Conservation (phyloP, 768 basidiomycete genomes). For the Mycena olivaceomarginata region DNA sequence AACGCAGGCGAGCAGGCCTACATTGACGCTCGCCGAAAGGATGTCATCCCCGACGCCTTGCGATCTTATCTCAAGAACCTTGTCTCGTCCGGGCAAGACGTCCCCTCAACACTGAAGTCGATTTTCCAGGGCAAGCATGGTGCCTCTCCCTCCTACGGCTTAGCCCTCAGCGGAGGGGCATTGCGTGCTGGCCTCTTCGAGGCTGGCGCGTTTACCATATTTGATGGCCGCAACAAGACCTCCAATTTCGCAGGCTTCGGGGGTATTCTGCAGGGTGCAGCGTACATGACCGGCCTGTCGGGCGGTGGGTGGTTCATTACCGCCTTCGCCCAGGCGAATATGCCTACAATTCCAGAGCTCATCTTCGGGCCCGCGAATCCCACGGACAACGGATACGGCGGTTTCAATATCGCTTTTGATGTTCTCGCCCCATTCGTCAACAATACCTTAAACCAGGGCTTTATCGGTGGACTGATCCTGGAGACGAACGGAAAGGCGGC, state of each 20-base stretch:
- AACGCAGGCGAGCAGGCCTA: conserved; percentile 59
- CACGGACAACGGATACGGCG: conserved; percentile 53
- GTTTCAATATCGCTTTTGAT: conserved; percentile 56
- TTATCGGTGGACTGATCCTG: conserved; percentile 42
- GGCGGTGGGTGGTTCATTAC: conserved; percentile 63
- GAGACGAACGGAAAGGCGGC: conserved; percentile 59
- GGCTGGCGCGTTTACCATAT: conserved; percentile 65
- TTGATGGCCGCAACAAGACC: conserved; percentile 69
- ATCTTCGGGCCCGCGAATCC: conserved; percentile 49
- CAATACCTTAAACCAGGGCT: conserved; percentile 45
- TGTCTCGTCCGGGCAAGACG: conserved; percentile 49
- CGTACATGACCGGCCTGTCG: conserved; percentile 71
- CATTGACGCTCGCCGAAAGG: conserved; percentile 53
- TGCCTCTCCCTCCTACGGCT: conserved; percentile 60
- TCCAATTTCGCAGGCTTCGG: conserved; percentile 64
- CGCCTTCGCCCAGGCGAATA: conserved; percentile 62
- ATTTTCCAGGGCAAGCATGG: conserved; percentile 49
- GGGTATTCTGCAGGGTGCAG: conserved; percentile 70
- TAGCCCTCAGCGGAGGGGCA: conserved; percentile 74
- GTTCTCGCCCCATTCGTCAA: conserved; percentile 49
- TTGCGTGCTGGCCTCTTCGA: conserved; percentile 72
- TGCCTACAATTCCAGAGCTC: conserved; percentile 61
- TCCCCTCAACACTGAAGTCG: conserved; percentile 58
- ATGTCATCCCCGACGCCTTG: conserved; percentile 63
- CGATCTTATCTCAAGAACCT: conserved; percentile 60